phyloP scores from a whole-genome alignment of 106 monocot species.

The Triglochin maritima region DNA sequence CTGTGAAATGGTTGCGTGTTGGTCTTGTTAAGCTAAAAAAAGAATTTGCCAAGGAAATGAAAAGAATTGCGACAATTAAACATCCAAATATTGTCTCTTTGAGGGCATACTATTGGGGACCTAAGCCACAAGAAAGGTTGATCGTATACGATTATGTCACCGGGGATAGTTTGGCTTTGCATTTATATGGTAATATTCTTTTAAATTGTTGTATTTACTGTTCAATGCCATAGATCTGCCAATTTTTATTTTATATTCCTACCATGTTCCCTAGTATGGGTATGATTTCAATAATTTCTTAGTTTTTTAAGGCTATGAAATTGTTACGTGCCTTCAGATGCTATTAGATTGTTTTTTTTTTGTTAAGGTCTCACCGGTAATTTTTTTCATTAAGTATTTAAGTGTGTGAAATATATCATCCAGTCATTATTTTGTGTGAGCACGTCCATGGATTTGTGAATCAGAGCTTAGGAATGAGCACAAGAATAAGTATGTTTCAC shows the following conservation, averaged over 20 bases:
- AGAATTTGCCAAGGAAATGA: slow-evolving; percentile 88
- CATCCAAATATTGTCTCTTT: slow-evolving; percentile 71
- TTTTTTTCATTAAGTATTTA: too few species aligned
- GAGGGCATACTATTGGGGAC: slow-evolving; percentile 90
- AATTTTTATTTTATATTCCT: too few species aligned
- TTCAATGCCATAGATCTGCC: not conserved
- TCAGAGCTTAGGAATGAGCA: too few species aligned
- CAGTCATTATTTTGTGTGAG: too few species aligned
- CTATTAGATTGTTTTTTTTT: too few species aligned
- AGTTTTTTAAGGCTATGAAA: too few species aligned
- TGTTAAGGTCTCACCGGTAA: too few species aligned
- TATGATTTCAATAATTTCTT: too few species aligned
- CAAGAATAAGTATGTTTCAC: not conserved
- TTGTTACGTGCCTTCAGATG: too few species aligned
- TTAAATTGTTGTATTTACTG: not conserved
- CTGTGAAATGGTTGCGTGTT: slow-evolving; percentile 91
- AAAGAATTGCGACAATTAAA: slow-evolving; percentile 55
- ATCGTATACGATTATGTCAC: slow-evolving; percentile 65
- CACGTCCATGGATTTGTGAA: too few species aligned
- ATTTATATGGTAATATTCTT: slow-evolving; percentile 69
- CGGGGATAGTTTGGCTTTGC: slow-evolving; percentile 76
- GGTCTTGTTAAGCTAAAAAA: slow-evolving; percentile 78
- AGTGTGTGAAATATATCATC: too few species aligned
- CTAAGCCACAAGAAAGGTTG: slow-evolving; percentile 77
- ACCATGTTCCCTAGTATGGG: too few species aligned